These are phyloP conservation scores for Rubus parviflorus DNA, from an alignment of 306 rosid genomes.

Conservation along the genomic window DNA sequence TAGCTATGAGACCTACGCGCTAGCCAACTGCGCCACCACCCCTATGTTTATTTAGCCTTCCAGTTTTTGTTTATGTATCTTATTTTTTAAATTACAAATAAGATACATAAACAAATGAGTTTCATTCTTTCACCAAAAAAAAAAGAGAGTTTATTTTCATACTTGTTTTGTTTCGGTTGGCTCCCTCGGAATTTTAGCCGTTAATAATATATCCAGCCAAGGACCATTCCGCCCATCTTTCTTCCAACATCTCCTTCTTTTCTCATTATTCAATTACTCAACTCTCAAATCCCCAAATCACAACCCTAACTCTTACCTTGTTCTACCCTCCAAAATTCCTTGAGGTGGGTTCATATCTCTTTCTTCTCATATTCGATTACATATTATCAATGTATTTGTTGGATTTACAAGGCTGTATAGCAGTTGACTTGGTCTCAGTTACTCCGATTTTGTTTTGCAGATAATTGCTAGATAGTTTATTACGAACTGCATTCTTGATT, in stretches of 20 bases:
- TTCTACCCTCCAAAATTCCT: not conserved
- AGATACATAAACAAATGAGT: too few species aligned
- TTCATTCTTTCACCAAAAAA: too few species aligned
- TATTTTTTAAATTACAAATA: too few species aligned
- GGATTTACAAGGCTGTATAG: too few species aligned
- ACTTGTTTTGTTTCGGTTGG: not conserved
- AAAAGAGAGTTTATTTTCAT: too few species aligned
- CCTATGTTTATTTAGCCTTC: not conserved
- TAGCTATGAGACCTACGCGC: conserved; percentile 83
- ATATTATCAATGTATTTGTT: not conserved
- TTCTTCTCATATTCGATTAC: not conserved
- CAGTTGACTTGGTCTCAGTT: not conserved
- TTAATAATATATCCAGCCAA: not conserved
- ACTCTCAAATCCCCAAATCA: conserved; percentile 11
- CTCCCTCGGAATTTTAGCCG: conserved; percentile 8
- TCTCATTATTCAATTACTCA: not conserved
- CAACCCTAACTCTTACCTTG: conserved; percentile 13
- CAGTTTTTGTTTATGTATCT: too few species aligned
- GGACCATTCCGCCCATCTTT: not conserved
- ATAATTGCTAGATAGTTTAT: not conserved
- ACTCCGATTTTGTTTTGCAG: not conserved
- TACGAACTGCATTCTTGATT: not conserved
- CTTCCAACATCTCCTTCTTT: not conserved
- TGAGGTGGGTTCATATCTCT: not conserved
- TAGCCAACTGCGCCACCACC: conserved; percentile 90